Conservation (phyloP, 352 stramenopile genomes). For the Globisporangium iwayamae region DNA sequence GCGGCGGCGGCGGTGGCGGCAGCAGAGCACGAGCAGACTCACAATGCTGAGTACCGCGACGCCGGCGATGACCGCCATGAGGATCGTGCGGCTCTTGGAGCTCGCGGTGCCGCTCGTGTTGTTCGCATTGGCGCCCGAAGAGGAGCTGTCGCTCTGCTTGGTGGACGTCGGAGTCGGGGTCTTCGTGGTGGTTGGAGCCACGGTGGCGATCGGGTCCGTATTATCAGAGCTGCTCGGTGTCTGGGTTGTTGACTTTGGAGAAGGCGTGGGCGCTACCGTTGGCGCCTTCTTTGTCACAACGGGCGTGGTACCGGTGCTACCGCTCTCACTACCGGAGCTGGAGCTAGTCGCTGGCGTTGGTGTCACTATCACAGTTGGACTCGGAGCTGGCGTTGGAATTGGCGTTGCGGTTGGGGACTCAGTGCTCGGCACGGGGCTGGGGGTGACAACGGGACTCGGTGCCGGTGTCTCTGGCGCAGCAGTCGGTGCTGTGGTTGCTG, state of each 20-base stretch:
- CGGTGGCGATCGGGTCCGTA: not conserved
- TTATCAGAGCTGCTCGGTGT: not conserved
- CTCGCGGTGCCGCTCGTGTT: not conserved
- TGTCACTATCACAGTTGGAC: not conserved
- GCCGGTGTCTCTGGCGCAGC: not conserved
- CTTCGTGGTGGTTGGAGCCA: not conserved
- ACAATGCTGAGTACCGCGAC: conserved; percentile 13
- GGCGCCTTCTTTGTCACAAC: conserved; percentile 8
- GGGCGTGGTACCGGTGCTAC: not conserved
- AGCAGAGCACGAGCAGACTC: conserved; percentile 14
- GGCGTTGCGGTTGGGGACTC: not conserved
- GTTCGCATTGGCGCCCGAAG: conserved; percentile 4
- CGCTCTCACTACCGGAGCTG: not conserved
- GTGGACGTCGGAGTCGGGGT: conserved; percentile 7
- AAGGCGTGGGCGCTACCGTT: conserved; percentile 6
- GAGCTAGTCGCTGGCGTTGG: not conserved
- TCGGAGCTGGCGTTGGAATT: not conserved
- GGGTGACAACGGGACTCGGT: conserved; percentile 1
- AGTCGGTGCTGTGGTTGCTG: conserved; percentile 2
- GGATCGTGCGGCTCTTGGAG: conserved; percentile 10
- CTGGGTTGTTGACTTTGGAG: not conserved
- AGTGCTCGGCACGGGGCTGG: conserved; percentile 5
- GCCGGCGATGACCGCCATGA: conserved; percentile 13
- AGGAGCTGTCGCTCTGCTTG: conserved; percentile 3
- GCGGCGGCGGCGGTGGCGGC: conserved; percentile 4